phyloP scores from a whole-genome alignment of 768 basidiomycete genomes.

The Tricholoma matsutake region DNA sequence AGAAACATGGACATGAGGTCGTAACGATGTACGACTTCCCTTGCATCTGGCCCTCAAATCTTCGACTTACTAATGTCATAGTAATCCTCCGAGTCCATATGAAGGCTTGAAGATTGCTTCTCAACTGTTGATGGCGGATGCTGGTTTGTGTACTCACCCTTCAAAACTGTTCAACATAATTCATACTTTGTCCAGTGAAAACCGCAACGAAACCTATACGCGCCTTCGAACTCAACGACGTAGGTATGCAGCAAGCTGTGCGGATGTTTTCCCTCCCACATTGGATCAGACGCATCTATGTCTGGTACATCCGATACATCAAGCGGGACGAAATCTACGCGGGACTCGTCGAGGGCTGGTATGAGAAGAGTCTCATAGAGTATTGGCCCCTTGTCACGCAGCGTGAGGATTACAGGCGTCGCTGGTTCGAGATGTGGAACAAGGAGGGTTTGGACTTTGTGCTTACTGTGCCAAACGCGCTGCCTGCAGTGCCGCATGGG shows the following conservation, averaged over 20 bases:
- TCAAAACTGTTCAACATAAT: neutral
- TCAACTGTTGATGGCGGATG: constrained; percentile 50
- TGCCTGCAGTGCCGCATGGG: constrained; percentile 52
- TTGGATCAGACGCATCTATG: constrained; percentile 44
- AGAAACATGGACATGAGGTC: constrained; percentile 46
- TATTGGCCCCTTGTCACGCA: constrained; percentile 46
- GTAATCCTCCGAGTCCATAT: constrained; percentile 44
- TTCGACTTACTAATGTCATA: constrained; percentile 9
- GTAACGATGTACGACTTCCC: constrained; percentile 39
- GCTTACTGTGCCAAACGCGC: constrained; percentile 54
- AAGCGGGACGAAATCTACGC: constrained; percentile 52
- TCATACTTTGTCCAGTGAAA: constrained; percentile 13
- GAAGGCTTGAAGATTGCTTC: constrained; percentile 52
- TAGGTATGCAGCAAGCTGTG: constrained; percentile 40
- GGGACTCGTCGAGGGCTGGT: constrained; percentile 45
- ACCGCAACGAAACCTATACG: constrained; percentile 32
- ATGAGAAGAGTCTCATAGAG: constrained; percentile 42
- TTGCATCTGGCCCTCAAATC: neutral
- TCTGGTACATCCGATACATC: constrained; percentile 51
- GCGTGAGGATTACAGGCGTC: constrained; percentile 41
- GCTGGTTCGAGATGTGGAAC: constrained; percentile 41
- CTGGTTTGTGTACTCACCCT: constrained; percentile 26
- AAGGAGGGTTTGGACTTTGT: constrained; percentile 52
- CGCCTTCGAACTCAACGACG: constrained; percentile 45
- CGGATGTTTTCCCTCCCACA: constrained; percentile 43